These are phyloP conservation scores for Iberis amara DNA, from an alignment of 441 rosid species.

Conservation along the genomic window DNA sequence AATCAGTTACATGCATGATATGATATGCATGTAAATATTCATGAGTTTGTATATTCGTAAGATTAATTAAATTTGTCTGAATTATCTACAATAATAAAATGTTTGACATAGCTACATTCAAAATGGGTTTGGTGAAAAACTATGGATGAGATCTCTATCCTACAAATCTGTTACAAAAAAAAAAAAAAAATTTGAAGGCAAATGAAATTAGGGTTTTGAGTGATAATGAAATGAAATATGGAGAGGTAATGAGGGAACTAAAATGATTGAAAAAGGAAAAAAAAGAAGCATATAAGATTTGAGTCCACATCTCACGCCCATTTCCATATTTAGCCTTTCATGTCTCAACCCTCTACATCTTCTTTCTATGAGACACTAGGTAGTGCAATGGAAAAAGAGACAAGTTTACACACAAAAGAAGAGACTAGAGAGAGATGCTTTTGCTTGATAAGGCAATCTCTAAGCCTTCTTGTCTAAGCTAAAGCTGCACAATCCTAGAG, in stretches of 20 bases:
- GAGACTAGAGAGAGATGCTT: constrained; percentile 32
- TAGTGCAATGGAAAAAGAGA: constrained; percentile 16
- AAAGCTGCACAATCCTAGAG: constrained; percentile 30
- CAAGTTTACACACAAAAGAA: constrained; percentile 33
- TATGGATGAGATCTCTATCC: background rate
- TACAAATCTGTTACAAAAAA: background rate
- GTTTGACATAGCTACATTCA: background rate
- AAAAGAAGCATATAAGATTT: constrained; percentile 32
- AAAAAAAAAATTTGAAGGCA: background rate
- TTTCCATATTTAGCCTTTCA: constrained; percentile 35
- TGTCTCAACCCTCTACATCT: constrained; percentile 42
- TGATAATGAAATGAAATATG: constrained; percentile 16
- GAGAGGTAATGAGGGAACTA: constrained; percentile 38
- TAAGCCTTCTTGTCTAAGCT: constrained; percentile 28
- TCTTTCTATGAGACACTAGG: constrained; percentile 29
- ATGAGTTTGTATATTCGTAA: too few relatives aligned
- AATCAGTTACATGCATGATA: too few relatives aligned
- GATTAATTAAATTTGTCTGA: too few relatives aligned
- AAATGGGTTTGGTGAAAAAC: too few relatives aligned
- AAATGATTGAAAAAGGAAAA: constrained; percentile 44
- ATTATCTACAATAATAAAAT: too few relatives aligned
- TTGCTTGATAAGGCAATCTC: constrained; percentile 48
- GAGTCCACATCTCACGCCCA: constrained; percentile 35
- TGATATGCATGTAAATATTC: too few relatives aligned
- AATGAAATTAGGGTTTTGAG: constrained; percentile 22